Evolutionary conservation across 2,329 filamentous ascomycete species (phyloP), one percentile per base, ranked within the genome.

Genomic region (Aspergillus sp.): DNA sequence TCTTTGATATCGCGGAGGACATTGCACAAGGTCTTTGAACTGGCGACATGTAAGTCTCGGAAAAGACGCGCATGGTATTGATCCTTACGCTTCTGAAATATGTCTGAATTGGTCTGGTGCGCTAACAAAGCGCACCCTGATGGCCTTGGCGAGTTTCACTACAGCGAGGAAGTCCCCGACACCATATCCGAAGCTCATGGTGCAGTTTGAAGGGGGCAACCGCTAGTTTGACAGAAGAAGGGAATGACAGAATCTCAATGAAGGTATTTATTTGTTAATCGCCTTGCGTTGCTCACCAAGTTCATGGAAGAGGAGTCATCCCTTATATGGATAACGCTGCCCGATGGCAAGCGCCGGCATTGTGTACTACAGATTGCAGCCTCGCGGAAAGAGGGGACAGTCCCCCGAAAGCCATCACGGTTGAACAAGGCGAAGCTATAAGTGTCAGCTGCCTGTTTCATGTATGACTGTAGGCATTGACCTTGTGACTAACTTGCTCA

Each of bases 121-220:
- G 8, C 61, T 60, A 13, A 60, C 60, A 52, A 72, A 74, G 15
- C 69, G 62, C 50, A 67, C 69, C 43, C 70, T 64, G 39, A 70
- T 60, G 13, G 64, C 67, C 17, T 67, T 70, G 23, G 59, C 65
- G 50, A 74, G 65, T 23, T 71, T 59, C 19, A 74, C 59, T 23
- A 73, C 66, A 2, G 72, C 62, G 17, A 75, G 53, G 23, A 75
- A 69, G 53, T 77, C 76, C 5, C 72, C 74, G 13, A 73, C 63
- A 7, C 74, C 65, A 62, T 73, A 74, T 9, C 73, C 74, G 55
- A 78, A 75, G 50, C 69, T 73, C 74, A 74, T 76, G 12, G 4
- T 21, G 43, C 21, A 21, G 43, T 0, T 47, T 21, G 43, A 21
- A 13, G 43, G 43, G 43, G 2, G 43, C 19, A 47, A 9, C 19